phyloP scores from a whole-genome alignment of 31 red algal species.

The Endocladia muricata region DNA sequence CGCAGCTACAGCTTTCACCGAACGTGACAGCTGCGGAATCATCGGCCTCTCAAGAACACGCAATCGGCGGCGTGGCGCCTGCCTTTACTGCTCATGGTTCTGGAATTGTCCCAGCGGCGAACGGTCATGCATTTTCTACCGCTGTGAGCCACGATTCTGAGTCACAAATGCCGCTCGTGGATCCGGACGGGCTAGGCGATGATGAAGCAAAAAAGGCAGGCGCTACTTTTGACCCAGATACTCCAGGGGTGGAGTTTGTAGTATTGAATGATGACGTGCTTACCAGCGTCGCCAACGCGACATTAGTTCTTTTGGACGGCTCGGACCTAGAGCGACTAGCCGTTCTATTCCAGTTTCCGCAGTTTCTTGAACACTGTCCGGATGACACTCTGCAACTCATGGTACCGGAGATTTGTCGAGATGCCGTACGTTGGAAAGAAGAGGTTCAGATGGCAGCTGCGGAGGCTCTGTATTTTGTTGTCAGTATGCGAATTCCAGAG shows the following conservation, averaged over 20 bases:
- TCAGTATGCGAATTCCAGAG: slow-evolving; percentile 73
- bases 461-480: slow-evolving; percentile 89
- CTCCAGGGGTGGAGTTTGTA: slow-evolving; percentile 74
- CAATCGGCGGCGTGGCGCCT: too few species aligned
- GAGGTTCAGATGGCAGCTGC: slow-evolving; percentile 86
- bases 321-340: slow-evolving; percentile 82
- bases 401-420: slow-evolving; percentile 83
- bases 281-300: slow-evolving; percentile 83
- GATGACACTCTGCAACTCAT: slow-evolving; percentile 80
- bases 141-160: too few species aligned
- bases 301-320: slow-evolving; percentile 76
- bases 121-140: too few species aligned
- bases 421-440: slow-evolving; percentile 79
- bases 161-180: too few species aligned
- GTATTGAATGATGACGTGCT: slow-evolving; percentile 83
- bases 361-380: slow-evolving; percentile 91
- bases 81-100: too few species aligned
- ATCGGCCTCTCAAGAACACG: too few species aligned
- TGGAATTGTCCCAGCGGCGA: too few species aligned
- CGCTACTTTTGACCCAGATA: slow-evolving; percentile 48
- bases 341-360: slow-evolving; percentile 86
- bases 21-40: too few species aligned
- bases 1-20: too few species aligned
- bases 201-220: slow-evolving; percentile 12
- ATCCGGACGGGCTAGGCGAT: neutral